Evolutionary conservation across 768 basidiomycete species (phyloP), one percentile per base, ranked within the genome.

Genomic region (Cystofilobasidium bisporidii): DNA sequence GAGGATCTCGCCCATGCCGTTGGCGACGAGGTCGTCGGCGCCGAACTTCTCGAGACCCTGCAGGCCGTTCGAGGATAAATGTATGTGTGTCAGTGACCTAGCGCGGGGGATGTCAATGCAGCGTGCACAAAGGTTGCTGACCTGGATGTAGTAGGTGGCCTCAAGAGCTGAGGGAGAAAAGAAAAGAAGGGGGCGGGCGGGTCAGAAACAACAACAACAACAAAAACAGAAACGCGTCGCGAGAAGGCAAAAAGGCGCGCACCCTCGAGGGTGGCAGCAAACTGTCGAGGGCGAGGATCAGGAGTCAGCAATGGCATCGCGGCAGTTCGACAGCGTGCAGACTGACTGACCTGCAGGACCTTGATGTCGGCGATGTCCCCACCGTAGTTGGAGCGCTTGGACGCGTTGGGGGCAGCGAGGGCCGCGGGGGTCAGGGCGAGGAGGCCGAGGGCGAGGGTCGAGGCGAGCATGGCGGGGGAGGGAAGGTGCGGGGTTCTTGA

Each of bases 221-320:
- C 40, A 50, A 50, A n/a, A n/a, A n/a, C n/a, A 6, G 48, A 26
- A n/a, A 22, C 48, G 48, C 48, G 20, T 26, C 20, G 22, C 20
- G 24, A 11, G 24, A 8, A 8, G 9, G 48, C 10, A 20, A 50
- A 10, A 26, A 9, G 22, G 8, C 12, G 22, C 48, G 17, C 20
- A 50, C 48, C 48, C 48, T 50, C 48, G 22, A 50, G 48, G 22
- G 48, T 50, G 22, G 48, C 48, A 26, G 48, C 48, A 20, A 50
- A 50, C 48, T 50, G n/a, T n/a, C n/a, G n/a, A n/a, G n/a, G n/a
- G n/a, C n/a, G n/a, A n/a, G n/a, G n/a, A n/a, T n/a, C n/a, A n/a
- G n/a, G n/a, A n/a, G n/a, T n/a, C n/a, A n/a, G n/a, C n/a, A n/a
- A n/a, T n/a, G n/a, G n/a, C n/a, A n/a, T n/a, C n/a, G n/a, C n/a